These are phyloP conservation scores for Colletotrichum lupini DNA, from an alignment of 2,329 filamentous ascomycete genomes.

Conservation along the genomic window DNA sequence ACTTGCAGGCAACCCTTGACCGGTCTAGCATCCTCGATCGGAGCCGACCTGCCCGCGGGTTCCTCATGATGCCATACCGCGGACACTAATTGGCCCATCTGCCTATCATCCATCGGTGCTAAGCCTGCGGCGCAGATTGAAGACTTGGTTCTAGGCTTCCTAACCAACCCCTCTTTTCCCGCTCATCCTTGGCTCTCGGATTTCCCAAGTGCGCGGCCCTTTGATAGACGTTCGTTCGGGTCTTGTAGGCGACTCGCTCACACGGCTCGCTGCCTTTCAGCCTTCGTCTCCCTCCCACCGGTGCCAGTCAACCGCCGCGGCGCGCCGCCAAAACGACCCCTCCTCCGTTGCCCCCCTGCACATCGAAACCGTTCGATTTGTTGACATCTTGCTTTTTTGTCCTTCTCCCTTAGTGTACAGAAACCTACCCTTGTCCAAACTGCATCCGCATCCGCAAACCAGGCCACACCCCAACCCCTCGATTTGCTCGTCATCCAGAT, in stretches of 20 bases:
- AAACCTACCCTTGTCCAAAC: neutral
- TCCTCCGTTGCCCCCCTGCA: slow-evolving; percentile 16
- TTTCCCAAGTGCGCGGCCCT: slow-evolving; percentile 2
- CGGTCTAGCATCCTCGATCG: neutral
- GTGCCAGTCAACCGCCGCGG: neutral
- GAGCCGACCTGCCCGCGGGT: neutral
- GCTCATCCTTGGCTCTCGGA: neutral
- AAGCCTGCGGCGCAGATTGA: slow-evolving; percentile 9
- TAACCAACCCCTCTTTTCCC: neutral
- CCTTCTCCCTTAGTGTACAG: neutral
- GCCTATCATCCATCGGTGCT: neutral
- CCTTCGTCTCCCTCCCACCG: neutral
- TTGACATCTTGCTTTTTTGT: slow-evolving; percentile 19
- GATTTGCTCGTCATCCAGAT: slow-evolving; percentile 28
- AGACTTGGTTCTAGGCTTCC: slow-evolving; percentile 7
- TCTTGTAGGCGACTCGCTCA: neutral
- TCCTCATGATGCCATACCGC: slow-evolving; percentile 18
- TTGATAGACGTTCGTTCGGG: neutral
- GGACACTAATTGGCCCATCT: slow-evolving; percentile 2
- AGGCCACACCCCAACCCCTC: slow-evolving; percentile 27
- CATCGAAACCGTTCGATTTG: slow-evolving; percentile 29
- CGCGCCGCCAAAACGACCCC: neutral
- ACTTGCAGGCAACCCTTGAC: too few relatives aligned
- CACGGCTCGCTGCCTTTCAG: neutral
- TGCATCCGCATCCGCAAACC: neutral